Evolutionary conservation across 768 basidiomycete genomes (phyloP).

Genomic region (Suillus paluster): DNA sequence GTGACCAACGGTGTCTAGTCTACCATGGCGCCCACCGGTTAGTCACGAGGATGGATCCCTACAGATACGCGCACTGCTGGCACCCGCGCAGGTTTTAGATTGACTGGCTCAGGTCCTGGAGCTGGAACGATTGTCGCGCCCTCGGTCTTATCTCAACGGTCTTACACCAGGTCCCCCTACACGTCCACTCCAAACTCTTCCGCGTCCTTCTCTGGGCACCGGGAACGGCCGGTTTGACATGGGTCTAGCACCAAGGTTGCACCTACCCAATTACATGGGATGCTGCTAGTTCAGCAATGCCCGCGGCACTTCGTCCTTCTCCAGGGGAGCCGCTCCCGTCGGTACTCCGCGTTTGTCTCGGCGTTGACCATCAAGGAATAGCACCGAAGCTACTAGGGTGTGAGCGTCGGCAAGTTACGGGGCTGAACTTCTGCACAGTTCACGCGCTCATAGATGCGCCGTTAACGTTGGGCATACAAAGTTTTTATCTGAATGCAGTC

Average conservation of each 20-base stretch:
- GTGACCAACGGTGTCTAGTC: slow-evolving; percentile 46
- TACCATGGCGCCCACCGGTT: slow-evolving; percentile 76
- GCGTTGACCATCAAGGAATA: not conserved
- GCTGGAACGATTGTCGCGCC: slow-evolving; percentile 50
- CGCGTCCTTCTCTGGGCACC: slow-evolving; percentile 36
- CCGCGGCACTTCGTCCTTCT: slow-evolving; percentile 45
- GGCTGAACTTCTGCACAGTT: not conserved
- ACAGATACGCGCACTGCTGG: slow-evolving; percentile 67
- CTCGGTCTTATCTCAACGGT: slow-evolving; percentile 45
- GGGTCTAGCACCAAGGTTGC: slow-evolving; percentile 61
- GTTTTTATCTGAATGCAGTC: not conserved
- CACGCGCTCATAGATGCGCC: not conserved
- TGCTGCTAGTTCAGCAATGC: slow-evolving; percentile 53
- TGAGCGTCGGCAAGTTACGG: no score
- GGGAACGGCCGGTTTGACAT: slow-evolving; percentile 63
- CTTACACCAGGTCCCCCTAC: slow-evolving; percentile 38
- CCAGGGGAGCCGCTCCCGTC: not conserved
- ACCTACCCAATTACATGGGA: slow-evolving; percentile 67
- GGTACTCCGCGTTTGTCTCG: not conserved
- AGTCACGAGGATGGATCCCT: slow-evolving; percentile 77
- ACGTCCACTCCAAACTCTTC: slow-evolving; percentile 56
- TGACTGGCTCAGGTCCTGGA: slow-evolving; percentile 45
- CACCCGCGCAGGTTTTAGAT: slow-evolving; percentile 60
- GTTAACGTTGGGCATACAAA: not conserved
- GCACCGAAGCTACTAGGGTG: not conserved